These are phyloP conservation scores for Aspergillus novoparasiticus DNA, from an alignment of 2,329 filamentous ascomycete genomes.

Conservation along the genomic window DNA sequence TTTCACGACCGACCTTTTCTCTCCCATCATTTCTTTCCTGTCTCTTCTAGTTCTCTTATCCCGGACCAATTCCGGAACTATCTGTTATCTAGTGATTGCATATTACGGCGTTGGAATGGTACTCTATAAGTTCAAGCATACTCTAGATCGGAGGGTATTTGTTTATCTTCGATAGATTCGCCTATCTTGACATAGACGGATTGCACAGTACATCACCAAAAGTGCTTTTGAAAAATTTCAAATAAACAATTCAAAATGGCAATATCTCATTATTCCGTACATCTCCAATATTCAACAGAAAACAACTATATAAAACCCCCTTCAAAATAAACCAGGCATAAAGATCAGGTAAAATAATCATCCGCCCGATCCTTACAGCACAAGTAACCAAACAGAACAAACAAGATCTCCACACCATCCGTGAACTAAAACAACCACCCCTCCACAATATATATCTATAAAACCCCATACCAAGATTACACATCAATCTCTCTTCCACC, in stretches of 20 bases:
- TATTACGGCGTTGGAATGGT: slow-evolving; percentile 16
- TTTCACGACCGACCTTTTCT: background rate
- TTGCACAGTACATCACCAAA: background rate
- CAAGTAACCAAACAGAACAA: background rate
- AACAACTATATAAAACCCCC: background rate
- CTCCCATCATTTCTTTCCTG: background rate
- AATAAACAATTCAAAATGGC: background rate
- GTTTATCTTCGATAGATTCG: background rate
- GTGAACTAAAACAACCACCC: too few relatives aligned
- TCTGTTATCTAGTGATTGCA: slow-evolving; percentile 8
- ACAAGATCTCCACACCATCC: background rate
- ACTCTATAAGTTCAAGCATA: background rate
- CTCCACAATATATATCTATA: too few relatives aligned
- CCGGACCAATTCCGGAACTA: background rate
- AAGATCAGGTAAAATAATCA: background rate
- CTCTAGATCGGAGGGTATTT: background rate
- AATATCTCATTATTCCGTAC: background rate
- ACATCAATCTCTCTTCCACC: background rate
- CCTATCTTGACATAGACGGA: background rate
- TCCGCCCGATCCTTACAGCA: background rate
- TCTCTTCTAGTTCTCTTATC: slow-evolving; percentile 2
- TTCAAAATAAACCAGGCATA: background rate
- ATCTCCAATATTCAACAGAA: background rate
- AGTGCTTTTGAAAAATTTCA: background rate
- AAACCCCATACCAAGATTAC: background rate